Evolutionary conservation across 129 eudicot genomes (phyloP).

Genomic region (Calendula officinalis): DNA sequence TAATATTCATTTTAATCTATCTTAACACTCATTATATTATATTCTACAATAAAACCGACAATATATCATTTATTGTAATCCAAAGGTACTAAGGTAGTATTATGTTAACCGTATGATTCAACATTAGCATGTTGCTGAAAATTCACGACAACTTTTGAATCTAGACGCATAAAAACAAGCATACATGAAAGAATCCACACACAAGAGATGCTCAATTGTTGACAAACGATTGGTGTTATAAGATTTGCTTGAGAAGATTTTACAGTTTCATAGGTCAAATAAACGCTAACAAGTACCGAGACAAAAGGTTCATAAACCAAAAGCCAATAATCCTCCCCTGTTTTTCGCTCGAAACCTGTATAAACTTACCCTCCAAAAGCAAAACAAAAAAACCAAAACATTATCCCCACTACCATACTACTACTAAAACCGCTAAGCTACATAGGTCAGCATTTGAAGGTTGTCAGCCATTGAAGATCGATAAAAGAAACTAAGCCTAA

Average conservation of each 20-base stretch:
- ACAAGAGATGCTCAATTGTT: no score
- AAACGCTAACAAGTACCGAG: not conserved
- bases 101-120: no score
- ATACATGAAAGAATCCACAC: not conserved
- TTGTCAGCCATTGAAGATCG: constrained; percentile 22
- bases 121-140: no score
- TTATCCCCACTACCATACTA: constrained; percentile 5
- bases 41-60: no score
- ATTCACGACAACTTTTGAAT: no score
- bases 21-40: no score
- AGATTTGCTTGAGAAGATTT: not conserved
- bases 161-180: not conserved
- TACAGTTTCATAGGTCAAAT: not conserved
- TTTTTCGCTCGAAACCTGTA: constrained; percentile 26
- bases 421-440: constrained; percentile 19
- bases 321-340: constrained; percentile 23
- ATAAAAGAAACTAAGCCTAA: constrained; percentile 20
- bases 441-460: constrained; percentile 38
- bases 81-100: no score
- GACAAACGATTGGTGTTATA: not conserved
- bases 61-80: no score
- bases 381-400: constrained; percentile 13
- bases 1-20: no score
- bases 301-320: constrained; percentile 3
- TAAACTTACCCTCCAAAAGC: constrained; percentile 19